Conservation (phyloP, 345 rosid genomes). For the Noccaea caerulescens region DNA sequence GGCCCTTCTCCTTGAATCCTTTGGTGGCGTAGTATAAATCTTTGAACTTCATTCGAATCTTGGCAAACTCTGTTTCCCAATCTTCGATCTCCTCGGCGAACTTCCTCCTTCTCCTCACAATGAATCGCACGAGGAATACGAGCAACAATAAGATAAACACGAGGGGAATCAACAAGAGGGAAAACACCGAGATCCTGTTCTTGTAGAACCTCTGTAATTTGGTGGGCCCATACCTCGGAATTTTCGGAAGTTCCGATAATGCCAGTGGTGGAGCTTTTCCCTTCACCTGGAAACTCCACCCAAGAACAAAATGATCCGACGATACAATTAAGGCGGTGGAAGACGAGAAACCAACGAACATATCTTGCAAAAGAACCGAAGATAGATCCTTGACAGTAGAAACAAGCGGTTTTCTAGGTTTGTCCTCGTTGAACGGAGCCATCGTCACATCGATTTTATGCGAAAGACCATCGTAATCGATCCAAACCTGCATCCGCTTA, state of each 20-base stretch:
- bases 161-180: constrained; percentile 17
- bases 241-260: constrained; percentile 35
- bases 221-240: constrained; percentile 44
- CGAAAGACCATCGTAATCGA: constrained; percentile 61
- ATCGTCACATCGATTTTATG: constrained; percentile 1
- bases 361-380: constrained; percentile 33
- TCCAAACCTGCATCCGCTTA: constrained; percentile 51
- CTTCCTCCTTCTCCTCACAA: constrained; percentile 48
- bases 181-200: constrained; percentile 40
- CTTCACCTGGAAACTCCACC: constrained; percentile 14
- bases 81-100: constrained; percentile 65
- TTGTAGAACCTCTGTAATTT: constrained; percentile 29
- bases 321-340: background rate
- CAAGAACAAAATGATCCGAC: constrained; percentile 14
- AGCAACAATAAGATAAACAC: background rate
- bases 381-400: constrained; percentile 12
- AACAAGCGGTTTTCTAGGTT: constrained; percentile 4
- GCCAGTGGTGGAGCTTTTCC: background rate
- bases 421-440: background rate
- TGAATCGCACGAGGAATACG: constrained; percentile 17
- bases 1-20: constrained; percentile 59
- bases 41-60: constrained; percentile 59
- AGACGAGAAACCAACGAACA: constrained; percentile 17
- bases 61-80: constrained; percentile 74
- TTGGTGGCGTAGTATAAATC: constrained; percentile 70